These are phyloP conservation scores for Corchorus capsularis DNA, from an alignment of 345 rosid species.

Conservation along the genomic window DNA sequence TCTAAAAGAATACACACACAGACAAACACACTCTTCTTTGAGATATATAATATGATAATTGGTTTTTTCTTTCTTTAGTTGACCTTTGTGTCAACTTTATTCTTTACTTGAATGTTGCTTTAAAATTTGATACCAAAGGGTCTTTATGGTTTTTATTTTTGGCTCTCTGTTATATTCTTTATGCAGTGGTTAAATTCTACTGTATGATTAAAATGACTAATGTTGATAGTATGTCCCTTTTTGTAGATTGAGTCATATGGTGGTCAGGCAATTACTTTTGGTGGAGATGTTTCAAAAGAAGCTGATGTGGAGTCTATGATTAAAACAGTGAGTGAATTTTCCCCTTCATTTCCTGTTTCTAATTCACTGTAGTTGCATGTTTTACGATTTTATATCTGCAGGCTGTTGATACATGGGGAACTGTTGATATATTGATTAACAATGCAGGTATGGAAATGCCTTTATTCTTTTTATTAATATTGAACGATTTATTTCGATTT, in stretches of 20 bases:
- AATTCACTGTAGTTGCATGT: background rate
- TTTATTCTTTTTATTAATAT: background rate
- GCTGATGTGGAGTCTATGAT: conserved; percentile 94
- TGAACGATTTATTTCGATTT: conserved; percentile 18
- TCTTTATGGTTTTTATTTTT: background rate
- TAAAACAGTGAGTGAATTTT: conserved; percentile 65
- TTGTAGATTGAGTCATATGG: conserved; percentile 87
- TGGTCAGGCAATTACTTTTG: conserved; percentile 90
- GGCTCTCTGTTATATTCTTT: background rate
- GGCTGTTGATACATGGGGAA: conserved; percentile 97
- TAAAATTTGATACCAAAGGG: background rate
- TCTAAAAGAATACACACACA: background rate
- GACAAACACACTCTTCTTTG: background rate
- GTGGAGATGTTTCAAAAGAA: conserved; percentile 96
- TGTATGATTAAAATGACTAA: conserved; percentile 20
- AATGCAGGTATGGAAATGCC: conserved; percentile 73
- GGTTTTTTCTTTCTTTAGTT: background rate
- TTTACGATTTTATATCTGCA: conserved; percentile 39
- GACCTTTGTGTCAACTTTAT: background rate
- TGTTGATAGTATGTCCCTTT: conserved; percentile 9
- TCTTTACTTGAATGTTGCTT: background rate
- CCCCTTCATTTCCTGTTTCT: conserved; percentile 15
- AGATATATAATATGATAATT: background rate
- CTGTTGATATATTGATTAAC: conserved; percentile 86
- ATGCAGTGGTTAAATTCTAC: background rate